These are phyloP conservation scores for Chlorella vulgaris DNA, from an alignment of 139 green algal genomes.

Conservation along the genomic window DNA sequence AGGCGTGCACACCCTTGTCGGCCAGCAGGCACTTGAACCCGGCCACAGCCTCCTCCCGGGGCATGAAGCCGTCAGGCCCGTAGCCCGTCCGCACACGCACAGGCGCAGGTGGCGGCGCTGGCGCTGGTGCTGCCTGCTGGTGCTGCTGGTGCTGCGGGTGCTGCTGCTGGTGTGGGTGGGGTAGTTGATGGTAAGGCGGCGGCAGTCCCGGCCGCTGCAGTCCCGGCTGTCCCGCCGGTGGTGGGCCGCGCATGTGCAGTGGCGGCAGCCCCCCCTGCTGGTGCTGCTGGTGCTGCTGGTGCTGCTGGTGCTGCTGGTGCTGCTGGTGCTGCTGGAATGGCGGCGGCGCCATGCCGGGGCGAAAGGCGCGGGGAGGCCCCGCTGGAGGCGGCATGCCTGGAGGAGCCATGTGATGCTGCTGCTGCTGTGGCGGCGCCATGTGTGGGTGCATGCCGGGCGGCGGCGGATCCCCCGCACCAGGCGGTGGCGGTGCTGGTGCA, in stretches of 20 bases:
- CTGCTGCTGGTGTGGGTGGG: not conserved
- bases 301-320: not conserved
- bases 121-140: not conserved
- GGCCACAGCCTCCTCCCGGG: conserved; percentile 3
- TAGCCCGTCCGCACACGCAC: not conserved
- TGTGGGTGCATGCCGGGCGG: not conserved
- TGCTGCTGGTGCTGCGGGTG: not conserved
- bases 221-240: too few species aligned
- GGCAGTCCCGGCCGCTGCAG: not conserved
- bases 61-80: conserved; percentile 10
- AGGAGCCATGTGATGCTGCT: not conserved
- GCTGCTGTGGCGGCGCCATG: not conserved
- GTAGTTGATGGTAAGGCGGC: not conserved
- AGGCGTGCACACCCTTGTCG: conserved; percentile 66
- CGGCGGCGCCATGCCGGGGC: not conserved
- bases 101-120: not conserved
- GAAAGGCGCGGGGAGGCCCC: not conserved
- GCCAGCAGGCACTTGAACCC: conserved; percentile 72
- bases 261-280: too few species aligned
- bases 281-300: not conserved
- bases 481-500: not conserved
- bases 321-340: not conserved
- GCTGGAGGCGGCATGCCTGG: not conserved
- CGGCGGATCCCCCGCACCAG: not conserved
- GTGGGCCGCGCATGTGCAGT: not conserved